phyloP scores from a whole-genome alignment of 116 monocot genomes.

The Zostera marina region DNA sequence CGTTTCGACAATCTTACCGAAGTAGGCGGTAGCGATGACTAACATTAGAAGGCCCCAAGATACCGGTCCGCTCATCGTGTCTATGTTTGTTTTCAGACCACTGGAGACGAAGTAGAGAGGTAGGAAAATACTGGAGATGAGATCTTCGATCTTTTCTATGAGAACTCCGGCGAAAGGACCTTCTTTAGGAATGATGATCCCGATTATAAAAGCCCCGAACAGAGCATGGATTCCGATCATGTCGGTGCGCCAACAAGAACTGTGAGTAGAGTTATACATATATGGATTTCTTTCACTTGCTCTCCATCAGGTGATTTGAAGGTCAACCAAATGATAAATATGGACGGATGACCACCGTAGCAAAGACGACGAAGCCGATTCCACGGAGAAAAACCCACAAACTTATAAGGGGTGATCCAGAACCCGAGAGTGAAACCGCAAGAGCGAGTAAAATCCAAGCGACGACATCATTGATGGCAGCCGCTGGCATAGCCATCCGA shows the following conservation, averaged over 20 bases:
- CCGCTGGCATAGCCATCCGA: slow-evolving; percentile 43
- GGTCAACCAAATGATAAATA: slow-evolving; percentile 28
- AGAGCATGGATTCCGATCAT: slow-evolving; percentile 41
- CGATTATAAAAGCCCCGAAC: slow-evolving; percentile 42
- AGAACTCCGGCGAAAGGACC: slow-evolving; percentile 31
- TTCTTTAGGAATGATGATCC: slow-evolving; percentile 31
- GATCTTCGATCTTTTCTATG: slow-evolving; percentile 45
- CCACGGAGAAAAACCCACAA: slow-evolving; percentile 17
- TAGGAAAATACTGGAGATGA: slow-evolving; percentile 32
- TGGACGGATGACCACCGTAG: slow-evolving; percentile 9
- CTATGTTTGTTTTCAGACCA: slow-evolving; percentile 40
- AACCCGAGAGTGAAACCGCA: slow-evolving; percentile 36
- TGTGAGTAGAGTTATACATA: slow-evolving; percentile 17
- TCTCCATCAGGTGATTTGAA: slow-evolving; percentile 22
- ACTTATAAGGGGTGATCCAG: slow-evolving; percentile 13
- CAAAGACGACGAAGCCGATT: slow-evolving; percentile 9
- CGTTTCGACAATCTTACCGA: slow-evolving; percentile 39
- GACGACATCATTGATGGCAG: slow-evolving; percentile 39
- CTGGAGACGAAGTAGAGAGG: slow-evolving; percentile 51
- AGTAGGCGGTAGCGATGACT: slow-evolving; percentile 25
- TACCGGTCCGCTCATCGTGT: slow-evolving; percentile 21
- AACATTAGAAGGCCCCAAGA: slow-evolving; percentile 37
- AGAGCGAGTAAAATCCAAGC: slow-evolving; percentile 50
- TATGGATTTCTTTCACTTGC: slow-evolving; percentile 30
- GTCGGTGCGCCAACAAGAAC: slow-evolving; percentile 29